These are phyloP conservation scores for Pelargonium australe DNA, from an alignment of 441 rosid species.

Conservation along the genomic window DNA sequence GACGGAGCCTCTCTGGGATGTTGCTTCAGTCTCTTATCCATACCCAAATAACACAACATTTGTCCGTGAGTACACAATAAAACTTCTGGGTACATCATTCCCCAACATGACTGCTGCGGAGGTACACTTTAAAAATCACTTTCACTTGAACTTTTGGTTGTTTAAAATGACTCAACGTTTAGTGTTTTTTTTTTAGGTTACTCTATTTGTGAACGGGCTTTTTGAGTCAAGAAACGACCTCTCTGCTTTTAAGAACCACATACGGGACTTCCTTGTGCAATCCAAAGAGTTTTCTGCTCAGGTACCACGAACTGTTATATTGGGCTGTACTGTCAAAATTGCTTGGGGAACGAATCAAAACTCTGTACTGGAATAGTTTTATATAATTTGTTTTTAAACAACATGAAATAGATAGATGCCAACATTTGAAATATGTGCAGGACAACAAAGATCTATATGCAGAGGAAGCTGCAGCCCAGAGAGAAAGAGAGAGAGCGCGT, in stretches of 20 bases:
- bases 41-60: slow-evolving; percentile 70
- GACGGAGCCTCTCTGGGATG: slow-evolving; percentile 94
- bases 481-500: slow-evolving; percentile 81
- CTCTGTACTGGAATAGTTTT: too few species aligned
- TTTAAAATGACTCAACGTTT: neutral
- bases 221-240: slow-evolving; percentile 78
- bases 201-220: slow-evolving; percentile 81
- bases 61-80: slow-evolving; percentile 88
- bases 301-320: slow-evolving; percentile 28
- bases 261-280: slow-evolving; percentile 91
- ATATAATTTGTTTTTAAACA: too few species aligned
- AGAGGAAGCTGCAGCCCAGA: slow-evolving; percentile 92
- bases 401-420: neutral
- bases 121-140: slow-evolving; percentile 30
- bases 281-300: slow-evolving; percentile 88
- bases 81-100: slow-evolving; percentile 85
- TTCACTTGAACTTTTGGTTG: neutral
- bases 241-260: slow-evolving; percentile 73
- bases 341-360: too few species aligned
- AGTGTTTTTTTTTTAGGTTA: slow-evolving; percentile 42
- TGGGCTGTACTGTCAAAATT: too few species aligned
- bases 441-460: slow-evolving; percentile 97
- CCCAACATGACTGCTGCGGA: slow-evolving; percentile 91
- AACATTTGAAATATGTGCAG: slow-evolving; percentile 31
- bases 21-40: slow-evolving; percentile 55